These are phyloP conservation scores for Brassica nigra DNA, from an alignment of 345 rosid species.

Conservation along the genomic window DNA sequence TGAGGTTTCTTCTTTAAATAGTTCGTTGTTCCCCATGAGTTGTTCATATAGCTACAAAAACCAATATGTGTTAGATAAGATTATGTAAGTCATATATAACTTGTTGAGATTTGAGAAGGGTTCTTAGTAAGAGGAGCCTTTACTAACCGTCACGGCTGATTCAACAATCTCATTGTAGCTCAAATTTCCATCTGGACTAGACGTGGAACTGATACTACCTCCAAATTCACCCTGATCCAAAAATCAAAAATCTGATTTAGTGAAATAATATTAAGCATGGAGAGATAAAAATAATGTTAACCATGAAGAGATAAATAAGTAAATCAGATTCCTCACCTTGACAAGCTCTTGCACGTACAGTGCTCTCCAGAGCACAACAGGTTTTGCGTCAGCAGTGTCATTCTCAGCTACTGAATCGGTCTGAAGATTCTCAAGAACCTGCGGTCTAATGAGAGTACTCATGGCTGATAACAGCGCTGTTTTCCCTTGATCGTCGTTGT, in stretches of 20 bases:
- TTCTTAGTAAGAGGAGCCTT: neutral
- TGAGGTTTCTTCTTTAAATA: constrained; percentile 33
- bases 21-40: constrained; percentile 31
- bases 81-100: neutral
- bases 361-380: constrained; percentile 72
- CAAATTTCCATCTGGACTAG: constrained; percentile 78
- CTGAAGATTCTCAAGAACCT: constrained; percentile 42
- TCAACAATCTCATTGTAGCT: constrained; percentile 54
- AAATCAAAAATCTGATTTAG: constrained; percentile 6
- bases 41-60: constrained; percentile 34
- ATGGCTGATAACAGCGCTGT: constrained; percentile 56
- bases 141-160: constrained; percentile 60
- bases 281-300: too few species aligned
- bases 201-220: constrained; percentile 48
- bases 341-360: constrained; percentile 62
- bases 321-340: constrained; percentile 43
- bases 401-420: constrained; percentile 41
- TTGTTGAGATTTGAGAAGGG: neutral
- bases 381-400: constrained; percentile 49
- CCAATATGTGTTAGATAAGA: constrained; percentile 10
- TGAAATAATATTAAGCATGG: neutral
- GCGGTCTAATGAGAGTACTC: constrained; percentile 43
- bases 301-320: too few species aligned
- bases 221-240: constrained; percentile 64
- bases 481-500: constrained; percentile 65